These are phyloP conservation scores for Plectosphaerella cucumerina DNA, from an alignment of 2,329 filamentous ascomycete genomes.

Conservation along the genomic window DNA sequence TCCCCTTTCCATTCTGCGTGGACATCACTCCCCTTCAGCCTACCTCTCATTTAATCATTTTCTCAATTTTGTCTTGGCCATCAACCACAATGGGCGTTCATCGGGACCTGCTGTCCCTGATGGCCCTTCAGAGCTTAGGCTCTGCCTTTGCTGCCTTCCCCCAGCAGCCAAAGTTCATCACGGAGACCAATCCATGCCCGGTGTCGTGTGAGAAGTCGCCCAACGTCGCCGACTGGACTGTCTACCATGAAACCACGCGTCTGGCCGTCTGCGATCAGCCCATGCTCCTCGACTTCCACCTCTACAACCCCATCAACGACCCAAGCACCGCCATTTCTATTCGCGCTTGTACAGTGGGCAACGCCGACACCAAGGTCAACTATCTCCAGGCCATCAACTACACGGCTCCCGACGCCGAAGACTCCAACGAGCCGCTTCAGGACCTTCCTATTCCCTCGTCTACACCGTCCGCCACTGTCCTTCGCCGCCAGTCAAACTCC, in stretches of 20 bases:
- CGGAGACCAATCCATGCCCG: not conserved
- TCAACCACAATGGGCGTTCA: no score
- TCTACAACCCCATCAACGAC: slow-evolving; percentile 2
- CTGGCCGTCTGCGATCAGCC: not conserved
- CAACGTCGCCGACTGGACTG: not conserved
- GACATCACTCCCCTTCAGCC: no score
- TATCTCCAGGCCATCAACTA: not conserved
- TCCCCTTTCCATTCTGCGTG: no score
- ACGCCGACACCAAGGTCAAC: not conserved
- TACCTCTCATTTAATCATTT: no score
- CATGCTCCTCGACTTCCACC: not conserved
- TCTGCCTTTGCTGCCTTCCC: no score
- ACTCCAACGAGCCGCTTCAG: not conserved
- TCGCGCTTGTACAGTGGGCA: not conserved
- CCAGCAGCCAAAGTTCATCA: no score
- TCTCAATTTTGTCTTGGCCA: no score
- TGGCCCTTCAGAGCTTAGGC: no score
- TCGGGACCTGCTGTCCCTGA: no score
- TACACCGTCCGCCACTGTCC: not conserved
- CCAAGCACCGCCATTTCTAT: not conserved
- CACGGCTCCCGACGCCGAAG: not conserved
- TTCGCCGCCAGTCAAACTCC: no score
- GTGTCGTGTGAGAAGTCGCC: not conserved
- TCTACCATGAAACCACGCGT: not conserved
- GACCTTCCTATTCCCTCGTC: not conserved